These are phyloP conservation scores for Ophidiomyces ophidiicola DNA, from an alignment of 2,329 filamentous ascomycete species.

Conservation along the genomic window DNA sequence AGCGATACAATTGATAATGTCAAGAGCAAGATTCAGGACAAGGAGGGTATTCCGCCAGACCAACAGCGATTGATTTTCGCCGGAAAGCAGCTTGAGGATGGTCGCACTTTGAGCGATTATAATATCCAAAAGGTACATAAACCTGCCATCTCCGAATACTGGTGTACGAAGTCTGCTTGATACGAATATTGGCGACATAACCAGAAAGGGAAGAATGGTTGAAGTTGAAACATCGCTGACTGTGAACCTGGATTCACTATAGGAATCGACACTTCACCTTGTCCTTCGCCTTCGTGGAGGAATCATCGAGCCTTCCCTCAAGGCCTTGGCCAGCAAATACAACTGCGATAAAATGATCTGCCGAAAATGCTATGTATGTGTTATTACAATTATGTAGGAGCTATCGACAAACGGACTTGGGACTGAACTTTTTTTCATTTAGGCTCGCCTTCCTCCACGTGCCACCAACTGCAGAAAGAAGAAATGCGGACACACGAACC, in stretches of 20 bases:
- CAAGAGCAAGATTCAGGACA: constrained; percentile 65
- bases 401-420: neutral
- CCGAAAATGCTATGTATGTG: constrained; percentile 98
- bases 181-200: constrained; percentile 1
- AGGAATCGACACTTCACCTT: constrained; percentile 55
- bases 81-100: constrained; percentile 51
- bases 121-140: constrained; percentile 52
- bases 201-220: neutral
- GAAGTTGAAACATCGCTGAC: constrained; percentile 16
- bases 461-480: constrained; percentile 99
- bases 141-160: constrained; percentile 60
- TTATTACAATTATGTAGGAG: constrained; percentile 1
- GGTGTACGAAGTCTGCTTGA: neutral
- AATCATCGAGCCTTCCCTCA: constrained; percentile 45
- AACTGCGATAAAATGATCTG: constrained; percentile 99
- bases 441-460: constrained; percentile 82
- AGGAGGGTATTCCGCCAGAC: constrained; percentile 63
- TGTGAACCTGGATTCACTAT: constrained; percentile 25
- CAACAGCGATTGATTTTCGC: constrained; percentile 60
- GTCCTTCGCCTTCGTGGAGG: constrained; percentile 49
- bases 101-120: constrained; percentile 42
- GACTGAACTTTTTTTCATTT: constrained; percentile 1
- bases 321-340: constrained; percentile 69
- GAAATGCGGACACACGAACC: constrained; percentile 99
- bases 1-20: constrained; percentile 61